Percentiles rank a stretch among this genome's conserved stretches.
Evolutionary conservation across 441 rosid genomes (phyloP).

Genomic region (Lepidium campestre): DNA sequence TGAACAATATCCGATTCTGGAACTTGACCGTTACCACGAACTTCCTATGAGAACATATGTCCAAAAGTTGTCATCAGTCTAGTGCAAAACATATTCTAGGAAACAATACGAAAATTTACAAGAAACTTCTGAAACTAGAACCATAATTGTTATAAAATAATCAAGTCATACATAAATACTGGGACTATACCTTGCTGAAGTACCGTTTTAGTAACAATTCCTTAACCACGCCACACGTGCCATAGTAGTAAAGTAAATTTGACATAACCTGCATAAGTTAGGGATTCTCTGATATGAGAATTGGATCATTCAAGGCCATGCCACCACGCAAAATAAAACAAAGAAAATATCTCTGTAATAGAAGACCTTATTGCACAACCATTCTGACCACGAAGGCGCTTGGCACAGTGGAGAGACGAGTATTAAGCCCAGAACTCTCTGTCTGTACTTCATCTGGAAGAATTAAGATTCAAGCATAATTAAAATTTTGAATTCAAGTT

Average conservation of each 20-base stretch:
- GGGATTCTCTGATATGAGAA: slow-evolving; percentile 5
- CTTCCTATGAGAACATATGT: slow-evolving; percentile 51
- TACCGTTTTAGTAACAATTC: slow-evolving; percentile 80
- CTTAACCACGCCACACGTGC: slow-evolving; percentile 87
- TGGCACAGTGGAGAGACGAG: slow-evolving; percentile 89
- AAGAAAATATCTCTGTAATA: slow-evolving; percentile 7
- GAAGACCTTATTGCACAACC: slow-evolving; percentile 84
- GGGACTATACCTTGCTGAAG: slow-evolving; percentile 75
- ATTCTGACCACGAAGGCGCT: slow-evolving; percentile 95
- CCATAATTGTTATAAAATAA: not conserved
- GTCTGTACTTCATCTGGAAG: slow-evolving; percentile 71
- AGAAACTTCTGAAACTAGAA: not conserved
- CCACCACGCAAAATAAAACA: not conserved
- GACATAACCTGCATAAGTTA: slow-evolving; percentile 60
- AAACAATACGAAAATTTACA: not conserved
- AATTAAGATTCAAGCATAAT: not conserved
- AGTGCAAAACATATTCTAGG: not conserved
- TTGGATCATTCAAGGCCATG: not conserved
- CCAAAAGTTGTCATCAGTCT: not conserved
- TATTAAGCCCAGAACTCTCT: slow-evolving; percentile 82
- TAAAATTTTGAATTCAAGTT: not conserved
- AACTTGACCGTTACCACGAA: slow-evolving; percentile 69
- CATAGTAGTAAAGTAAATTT: slow-evolving; percentile 80
- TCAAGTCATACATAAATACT: not conserved
- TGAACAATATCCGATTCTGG: slow-evolving; percentile 83